Evolutionary conservation across 495 filamentous ascomycete genomes (phyloP).

Genomic region (Ascodesmis nigricans): DNA sequence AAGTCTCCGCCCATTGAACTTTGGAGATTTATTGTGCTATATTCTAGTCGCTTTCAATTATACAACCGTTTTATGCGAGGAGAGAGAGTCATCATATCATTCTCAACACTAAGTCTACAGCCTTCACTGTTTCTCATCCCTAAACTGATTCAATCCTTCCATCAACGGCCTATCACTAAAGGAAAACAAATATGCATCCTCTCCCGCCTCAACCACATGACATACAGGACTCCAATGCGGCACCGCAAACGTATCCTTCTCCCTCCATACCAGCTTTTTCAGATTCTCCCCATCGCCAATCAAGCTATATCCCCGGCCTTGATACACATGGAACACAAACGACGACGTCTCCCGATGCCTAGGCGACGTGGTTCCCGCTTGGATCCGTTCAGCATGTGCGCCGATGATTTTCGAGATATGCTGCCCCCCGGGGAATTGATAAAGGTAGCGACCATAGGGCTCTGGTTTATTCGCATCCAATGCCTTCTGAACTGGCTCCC

Average conservation of each 20-base stretch:
- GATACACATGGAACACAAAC: constrained; percentile 5
- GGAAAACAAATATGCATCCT: constrained; percentile 4
- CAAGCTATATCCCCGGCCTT: neutral
- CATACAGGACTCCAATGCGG: neutral
- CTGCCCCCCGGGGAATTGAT: neutral
- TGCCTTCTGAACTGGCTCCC: neutral
- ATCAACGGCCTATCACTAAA: constrained; percentile 2
- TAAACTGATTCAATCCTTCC: constrained; percentile 1
- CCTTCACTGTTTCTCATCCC: no score
- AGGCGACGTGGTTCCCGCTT: neutral
- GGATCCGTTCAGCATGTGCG: constrained; percentile 1
- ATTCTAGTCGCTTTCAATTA: no score
- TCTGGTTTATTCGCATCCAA: neutral
- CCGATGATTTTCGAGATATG: neutral
- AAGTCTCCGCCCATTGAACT: no score
- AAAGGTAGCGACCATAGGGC: neutral
- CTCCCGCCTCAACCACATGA: constrained; percentile 1
- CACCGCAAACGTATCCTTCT: neutral
- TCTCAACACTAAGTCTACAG: no score
- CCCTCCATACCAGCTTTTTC: constrained; percentile 2
- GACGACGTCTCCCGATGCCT: neutral
- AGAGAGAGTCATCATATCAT: no score
- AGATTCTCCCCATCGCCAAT: constrained; percentile 1
- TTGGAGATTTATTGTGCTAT: no score
- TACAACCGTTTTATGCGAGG: no score